Conservation (phyloP, 139 green algal species). For the Chlamydomonas urium region DNA sequence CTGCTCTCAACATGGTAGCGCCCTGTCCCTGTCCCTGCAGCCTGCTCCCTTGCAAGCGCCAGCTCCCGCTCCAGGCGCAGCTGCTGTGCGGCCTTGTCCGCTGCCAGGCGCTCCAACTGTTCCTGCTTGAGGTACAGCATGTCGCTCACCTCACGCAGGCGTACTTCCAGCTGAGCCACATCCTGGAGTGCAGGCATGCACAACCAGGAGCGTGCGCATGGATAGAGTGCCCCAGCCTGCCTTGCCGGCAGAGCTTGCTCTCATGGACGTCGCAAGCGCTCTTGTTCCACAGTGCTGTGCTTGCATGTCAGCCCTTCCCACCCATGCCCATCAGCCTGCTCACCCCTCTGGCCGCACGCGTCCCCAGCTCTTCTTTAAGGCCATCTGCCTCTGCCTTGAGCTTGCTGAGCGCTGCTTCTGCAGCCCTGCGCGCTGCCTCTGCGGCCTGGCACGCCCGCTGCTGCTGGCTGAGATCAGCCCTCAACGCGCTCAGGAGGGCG, state of each 20-base stretch:
- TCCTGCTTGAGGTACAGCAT: slow-evolving; percentile 73
- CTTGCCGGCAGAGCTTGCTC: too few relatives aligned
- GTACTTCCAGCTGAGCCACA: slow-evolving; percentile 42
- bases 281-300: too few relatives aligned
- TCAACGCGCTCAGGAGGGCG: slow-evolving; percentile 17
- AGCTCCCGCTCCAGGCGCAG: slow-evolving; percentile 69
- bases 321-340: too few relatives aligned
- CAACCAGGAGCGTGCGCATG: too few relatives aligned
- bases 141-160: slow-evolving; percentile 57
- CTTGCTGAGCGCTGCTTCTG: slow-evolving; percentile 28
- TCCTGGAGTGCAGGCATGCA: slow-evolving; percentile 18
- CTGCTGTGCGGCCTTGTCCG: slow-evolving; percentile 63
- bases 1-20: neutral
- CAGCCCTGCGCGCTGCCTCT: slow-evolving; percentile 14
- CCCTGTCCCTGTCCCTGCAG: neutral
- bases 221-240: too few relatives aligned
- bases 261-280: too few relatives aligned
- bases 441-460: slow-evolving; percentile 17
- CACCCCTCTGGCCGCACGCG: slow-evolving; percentile 11
- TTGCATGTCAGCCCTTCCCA: too few relatives aligned
- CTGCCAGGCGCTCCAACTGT: slow-evolving; percentile 61
- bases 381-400: slow-evolving; percentile 32
- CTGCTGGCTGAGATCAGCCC: slow-evolving; percentile 16
- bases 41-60: slow-evolving; percentile 26
- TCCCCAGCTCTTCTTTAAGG: slow-evolving; percentile 8